Base-by-base conservation (phyloP, 2,329 filamentous ascomycete species). In the Pseudohalonectria lignicola region DNA sequence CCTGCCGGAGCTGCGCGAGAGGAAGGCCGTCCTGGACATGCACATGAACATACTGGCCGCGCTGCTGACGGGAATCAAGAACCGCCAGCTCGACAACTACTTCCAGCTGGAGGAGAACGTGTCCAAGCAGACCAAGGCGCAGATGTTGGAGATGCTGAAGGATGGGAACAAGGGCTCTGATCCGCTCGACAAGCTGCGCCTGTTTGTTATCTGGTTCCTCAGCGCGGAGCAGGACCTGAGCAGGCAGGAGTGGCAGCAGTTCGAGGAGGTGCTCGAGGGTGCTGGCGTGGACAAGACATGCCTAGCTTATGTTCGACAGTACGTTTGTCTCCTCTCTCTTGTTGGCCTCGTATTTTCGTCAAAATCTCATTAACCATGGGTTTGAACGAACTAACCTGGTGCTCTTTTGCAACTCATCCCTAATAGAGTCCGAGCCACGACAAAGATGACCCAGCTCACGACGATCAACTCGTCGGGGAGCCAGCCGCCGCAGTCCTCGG, bases 11-110 rank as follows among this genome's bases (percentile, higher is more conserved):
- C 69, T 98, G 47, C 74, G 87, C 45, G 92, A 96, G 59, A 79
- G 92, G 42, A 98, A 98, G 57, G 79, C 81, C n/a, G 74, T 82
- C 16, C 73, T 98, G 5, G 92, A 95, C 55, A 96, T 95, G 84
- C 92, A 98, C 58, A 98, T 98, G 92, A 95, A 94, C 55, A 94
- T 96, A 42, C 71, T 93, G 4, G 90, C 88, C 2, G 85, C 86
- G 1, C 57, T 79, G 3, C 54, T 79, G 30, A 70, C 65, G 1
- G 88, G 87, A 2, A 94, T 96, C 59, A 95, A 96, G 56, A 86
- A 94, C 49, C 79, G 92, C 13, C 88, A 96, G 57, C 69, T 98
- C 5, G 92, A 98, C 56, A 92, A 92, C 56, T 98, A 85, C 61
- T 98, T 93, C 64, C 86, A 96, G 55, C 67, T 94, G 5, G 93